Evolutionary conservation across 768 basidiomycete genomes (phyloP).

Genomic region (Auricularia sp.): DNA sequence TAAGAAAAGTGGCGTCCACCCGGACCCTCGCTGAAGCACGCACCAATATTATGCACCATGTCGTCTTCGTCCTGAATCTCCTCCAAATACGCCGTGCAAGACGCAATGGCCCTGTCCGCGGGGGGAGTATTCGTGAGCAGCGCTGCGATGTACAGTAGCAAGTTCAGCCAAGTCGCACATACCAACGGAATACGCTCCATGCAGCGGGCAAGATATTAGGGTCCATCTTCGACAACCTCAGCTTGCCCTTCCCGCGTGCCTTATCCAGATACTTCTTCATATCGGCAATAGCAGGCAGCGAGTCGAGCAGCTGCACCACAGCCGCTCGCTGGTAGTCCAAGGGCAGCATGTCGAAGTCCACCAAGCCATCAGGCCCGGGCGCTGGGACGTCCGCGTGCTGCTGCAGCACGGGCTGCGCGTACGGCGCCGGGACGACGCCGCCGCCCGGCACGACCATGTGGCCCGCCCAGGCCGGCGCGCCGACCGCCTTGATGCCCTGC

Average conservation of each 20-base stretch:
- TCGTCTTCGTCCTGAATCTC: slow-evolving; percentile 47
- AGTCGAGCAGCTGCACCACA: slow-evolving; percentile 34
- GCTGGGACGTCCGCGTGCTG: neutral
- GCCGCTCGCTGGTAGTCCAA: slow-evolving; percentile 34
- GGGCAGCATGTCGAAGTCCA: slow-evolving; percentile 42
- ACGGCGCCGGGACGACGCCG: no score
- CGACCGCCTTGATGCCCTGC: neutral
- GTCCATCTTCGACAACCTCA: slow-evolving; percentile 43
- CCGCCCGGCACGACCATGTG: slow-evolving; percentile 5
- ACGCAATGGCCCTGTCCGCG: slow-evolving; percentile 48
- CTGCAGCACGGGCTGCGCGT: neutral
- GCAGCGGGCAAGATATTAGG: slow-evolving; percentile 42
- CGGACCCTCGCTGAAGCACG: slow-evolving; percentile 10
- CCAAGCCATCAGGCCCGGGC: slow-evolving; percentile 27
- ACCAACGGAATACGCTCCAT: slow-evolving; percentile 60
- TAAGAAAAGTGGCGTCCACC: no score
- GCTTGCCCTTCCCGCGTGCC: slow-evolving; percentile 42
- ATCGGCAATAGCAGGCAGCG: slow-evolving; percentile 39
- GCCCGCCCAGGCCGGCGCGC: neutral
- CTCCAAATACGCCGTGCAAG: slow-evolving; percentile 62
- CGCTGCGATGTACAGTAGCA: no score
- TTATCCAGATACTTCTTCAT: slow-evolving; percentile 50
- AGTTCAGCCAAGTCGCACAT: slow-evolving; percentile 4
- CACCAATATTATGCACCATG: slow-evolving; percentile 37
- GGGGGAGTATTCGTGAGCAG: no score